A percentile compares a stretch with the other conserved stretches of the same genome.
These are phyloP conservation scores for Fusarium azukiicola DNA, from an alignment of 2,329 filamentous ascomycete genomes.

Conservation along the genomic window DNA sequence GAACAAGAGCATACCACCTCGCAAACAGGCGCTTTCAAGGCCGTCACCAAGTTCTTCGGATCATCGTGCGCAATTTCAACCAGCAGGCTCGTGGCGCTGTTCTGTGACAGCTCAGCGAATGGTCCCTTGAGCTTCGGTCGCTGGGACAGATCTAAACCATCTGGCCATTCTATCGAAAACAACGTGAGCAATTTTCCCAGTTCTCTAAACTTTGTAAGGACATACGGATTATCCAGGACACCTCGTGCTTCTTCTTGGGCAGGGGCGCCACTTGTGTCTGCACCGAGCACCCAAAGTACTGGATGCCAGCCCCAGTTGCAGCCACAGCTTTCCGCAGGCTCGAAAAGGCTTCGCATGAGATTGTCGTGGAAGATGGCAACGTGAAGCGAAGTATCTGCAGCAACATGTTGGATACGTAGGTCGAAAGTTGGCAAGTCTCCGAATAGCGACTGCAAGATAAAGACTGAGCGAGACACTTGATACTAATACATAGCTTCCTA, in stretches of 20 bases:
- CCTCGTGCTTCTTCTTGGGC: constrained; percentile 41
- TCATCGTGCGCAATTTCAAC: constrained; percentile 21
- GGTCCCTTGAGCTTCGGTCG: background rate
- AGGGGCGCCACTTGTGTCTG: constrained; percentile 19
- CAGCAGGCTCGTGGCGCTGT: constrained; percentile 19
- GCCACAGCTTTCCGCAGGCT: constrained; percentile 34
- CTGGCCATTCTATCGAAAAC: constrained; percentile 1
- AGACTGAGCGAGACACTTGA: background rate
- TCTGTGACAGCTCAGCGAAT: background rate
- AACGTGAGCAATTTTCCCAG: background rate
- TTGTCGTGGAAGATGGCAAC: constrained; percentile 24
- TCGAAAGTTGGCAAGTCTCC: background rate
- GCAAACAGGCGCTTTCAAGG: constrained; percentile 43
- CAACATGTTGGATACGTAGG: constrained; percentile 26
- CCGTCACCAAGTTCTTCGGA: constrained; percentile 21
- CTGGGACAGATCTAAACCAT: constrained; percentile 32
- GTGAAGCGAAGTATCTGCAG: constrained; percentile 46
- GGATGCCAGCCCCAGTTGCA: constrained; percentile 34
- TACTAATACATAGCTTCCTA: background rate
- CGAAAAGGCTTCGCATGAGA: constrained; percentile 39
- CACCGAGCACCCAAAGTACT: constrained; percentile 46
- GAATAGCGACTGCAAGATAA: background rate
- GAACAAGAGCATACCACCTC: constrained; percentile 41
- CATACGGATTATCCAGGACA: constrained; percentile 48
- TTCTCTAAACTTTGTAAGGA: background rate